Evolutionary conservation across 2,329 filamentous ascomycete species (phyloP).

Genomic region (Aspergillus piperis): DNA sequence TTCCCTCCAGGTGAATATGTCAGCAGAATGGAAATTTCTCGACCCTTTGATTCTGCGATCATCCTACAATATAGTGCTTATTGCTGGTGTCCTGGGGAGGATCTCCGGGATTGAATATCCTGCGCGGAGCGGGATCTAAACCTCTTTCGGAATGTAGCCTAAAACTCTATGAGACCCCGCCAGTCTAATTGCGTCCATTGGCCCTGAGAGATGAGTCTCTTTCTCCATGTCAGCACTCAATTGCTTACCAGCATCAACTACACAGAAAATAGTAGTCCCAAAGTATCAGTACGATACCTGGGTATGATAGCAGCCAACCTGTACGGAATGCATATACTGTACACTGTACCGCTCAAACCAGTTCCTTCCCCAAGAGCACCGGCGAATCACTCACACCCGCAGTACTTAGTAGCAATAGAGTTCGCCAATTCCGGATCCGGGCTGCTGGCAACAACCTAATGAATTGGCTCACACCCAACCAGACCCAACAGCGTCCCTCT

Average conservation of each 20-base stretch:
- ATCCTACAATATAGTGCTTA: too few species aligned
- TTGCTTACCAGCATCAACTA: not conserved
- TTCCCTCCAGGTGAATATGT: not conserved
- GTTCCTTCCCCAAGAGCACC: not conserved
- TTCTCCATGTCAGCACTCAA: not conserved
- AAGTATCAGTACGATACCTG: too few species aligned
- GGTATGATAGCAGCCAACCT: too few species aligned
- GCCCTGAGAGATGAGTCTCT: not conserved
- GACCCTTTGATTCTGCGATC: not conserved
- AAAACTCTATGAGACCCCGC: not conserved
- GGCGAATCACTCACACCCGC: not conserved
- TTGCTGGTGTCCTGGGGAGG: not conserved
- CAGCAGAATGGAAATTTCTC: not conserved
- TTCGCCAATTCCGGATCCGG: not conserved
- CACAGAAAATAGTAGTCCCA: too few species aligned
- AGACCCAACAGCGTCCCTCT: not conserved
- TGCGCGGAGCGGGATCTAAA: not conserved
- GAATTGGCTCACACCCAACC: too few species aligned
- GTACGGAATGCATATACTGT: too few species aligned
- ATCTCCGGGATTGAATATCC: not conserved
- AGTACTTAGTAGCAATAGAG: not conserved
- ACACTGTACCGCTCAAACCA: not conserved
- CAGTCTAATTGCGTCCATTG: not conserved
- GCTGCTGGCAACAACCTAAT: not conserved
- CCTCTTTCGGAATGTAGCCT: not conserved